Base-by-base conservation (phyloP, 257 asterid species). In the Gynochthodes officinalis region DNA sequence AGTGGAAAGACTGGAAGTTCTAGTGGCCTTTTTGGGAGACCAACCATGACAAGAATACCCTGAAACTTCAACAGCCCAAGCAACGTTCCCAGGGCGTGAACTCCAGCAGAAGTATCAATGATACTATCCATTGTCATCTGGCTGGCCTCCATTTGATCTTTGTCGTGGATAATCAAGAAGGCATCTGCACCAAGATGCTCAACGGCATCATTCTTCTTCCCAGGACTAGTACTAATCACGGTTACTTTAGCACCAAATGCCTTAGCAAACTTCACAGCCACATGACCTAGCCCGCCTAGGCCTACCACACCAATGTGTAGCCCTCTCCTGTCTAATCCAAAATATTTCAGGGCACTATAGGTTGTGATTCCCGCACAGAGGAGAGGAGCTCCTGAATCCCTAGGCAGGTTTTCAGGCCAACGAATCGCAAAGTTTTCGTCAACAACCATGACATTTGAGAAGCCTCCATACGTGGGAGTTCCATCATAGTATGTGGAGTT, bases 191-290 rank as follows among this genome's bases (percentile, higher is more conserved):
- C 49, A 28, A 74, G 69, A 57, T 30, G 16, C 21, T 27, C 48
- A n/a, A 67, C 23, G 40, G 69, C 78, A 2, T 75, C 52, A n/a
- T 54, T 18, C 69, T 35, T 75, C 61, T 75, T 75, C 40, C 60
- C 10, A 32, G 62, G 69, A 10, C 23, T 43, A 7, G 72, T 25
- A 50, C 77, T 74, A 2, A 73, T 73, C 53, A 73, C 77, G 0
- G 72, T 73, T 4, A 73, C 72, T 37, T 64, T 19, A 49, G 64
- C 77, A 8, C 77, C 72, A 64, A 74, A 74, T 3, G 77, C 72
- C 78, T 75, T 58, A 10, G 78, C 78, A 44, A 75, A 67, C 60
- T 68, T 75, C 39, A 75, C 73, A 15, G 78, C 78, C 25, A 75
- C 11, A 58, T 67, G 78, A 62, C 74, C 78, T 39, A 75, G 35